Conservation (phyloP, 75 land plant species). For the Sequoia sempervirens region DNA sequence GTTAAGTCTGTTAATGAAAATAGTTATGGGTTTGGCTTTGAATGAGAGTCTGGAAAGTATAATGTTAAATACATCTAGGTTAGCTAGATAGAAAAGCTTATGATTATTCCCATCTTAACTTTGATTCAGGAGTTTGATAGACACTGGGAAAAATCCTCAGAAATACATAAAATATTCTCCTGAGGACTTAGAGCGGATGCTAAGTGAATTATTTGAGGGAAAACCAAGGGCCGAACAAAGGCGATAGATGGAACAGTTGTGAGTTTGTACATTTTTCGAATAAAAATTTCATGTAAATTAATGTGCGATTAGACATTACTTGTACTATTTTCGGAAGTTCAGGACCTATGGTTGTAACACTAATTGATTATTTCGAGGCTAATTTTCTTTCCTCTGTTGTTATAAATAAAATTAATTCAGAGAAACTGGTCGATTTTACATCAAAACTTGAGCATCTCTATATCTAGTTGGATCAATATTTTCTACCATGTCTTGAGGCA, state of each 20-base stretch:
- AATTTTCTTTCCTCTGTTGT: neutral
- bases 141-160: conserved; percentile 71
- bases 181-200: conserved; percentile 78
- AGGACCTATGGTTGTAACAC: neutral
- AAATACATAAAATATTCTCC: conserved; percentile 75
- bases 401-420: conserved; percentile 2
- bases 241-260: conserved; percentile 22
- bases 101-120: neutral
- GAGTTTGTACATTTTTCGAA: neutral
- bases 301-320: neutral
- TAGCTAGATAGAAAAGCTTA: neutral
- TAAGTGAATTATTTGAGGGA: conserved; percentile 87
- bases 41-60: neutral
- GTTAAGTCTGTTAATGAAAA: neutral
- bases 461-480: neutral
- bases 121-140: conserved; percentile 56
- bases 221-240: conserved; percentile 52
- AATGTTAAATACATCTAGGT: neutral
- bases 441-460: neutral
- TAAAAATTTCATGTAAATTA: conserved; percentile 8
- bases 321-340: conserved; percentile 1
- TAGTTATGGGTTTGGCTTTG: neutral
- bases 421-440: neutral
- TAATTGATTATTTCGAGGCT: neutral
- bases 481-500: neutral